phyloP scores from a whole-genome alignment of 2,329 filamentous ascomycete genomes.

The Chaetomium sp. region DNA sequence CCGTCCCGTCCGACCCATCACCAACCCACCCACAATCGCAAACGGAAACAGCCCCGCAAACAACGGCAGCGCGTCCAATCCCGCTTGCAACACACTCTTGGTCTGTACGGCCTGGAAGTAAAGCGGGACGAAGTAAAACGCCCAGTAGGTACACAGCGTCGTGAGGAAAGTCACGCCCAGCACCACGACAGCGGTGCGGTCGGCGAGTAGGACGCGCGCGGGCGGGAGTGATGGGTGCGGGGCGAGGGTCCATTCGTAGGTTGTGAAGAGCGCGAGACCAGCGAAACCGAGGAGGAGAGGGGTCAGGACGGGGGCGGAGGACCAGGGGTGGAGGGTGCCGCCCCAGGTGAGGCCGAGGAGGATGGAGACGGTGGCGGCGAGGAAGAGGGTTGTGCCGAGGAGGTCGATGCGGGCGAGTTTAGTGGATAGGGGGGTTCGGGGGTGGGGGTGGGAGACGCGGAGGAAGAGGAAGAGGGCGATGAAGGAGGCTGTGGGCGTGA shows the following conservation, averaged over 20 bases:
- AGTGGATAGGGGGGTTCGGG: background rate
- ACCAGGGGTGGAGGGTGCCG: constrained; percentile 17
- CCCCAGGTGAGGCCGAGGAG: constrained; percentile 21
- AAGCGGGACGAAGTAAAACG: constrained; percentile 35
- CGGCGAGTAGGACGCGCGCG: constrained; percentile 32
- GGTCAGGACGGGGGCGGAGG: constrained; percentile 20
- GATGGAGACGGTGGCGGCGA: constrained; percentile 8
- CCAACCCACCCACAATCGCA: constrained; percentile 24
- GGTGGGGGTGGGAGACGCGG: constrained; percentile 1
- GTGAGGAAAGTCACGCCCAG: constrained; percentile 32
- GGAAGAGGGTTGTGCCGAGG: constrained; percentile 7
- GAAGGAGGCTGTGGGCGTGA: background rate
- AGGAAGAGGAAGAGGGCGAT: constrained; percentile 9
- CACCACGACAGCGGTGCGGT: constrained; percentile 30
- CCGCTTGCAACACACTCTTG: constrained; percentile 24
- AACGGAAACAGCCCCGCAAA: constrained; percentile 16
- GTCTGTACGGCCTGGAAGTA: constrained; percentile 35
- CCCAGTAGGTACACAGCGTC: constrained; percentile 30
- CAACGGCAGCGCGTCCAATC: constrained; percentile 24
- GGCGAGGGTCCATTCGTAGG: constrained; percentile 12
- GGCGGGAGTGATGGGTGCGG: constrained; percentile 35
- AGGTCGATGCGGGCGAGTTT: constrained; percentile 16
- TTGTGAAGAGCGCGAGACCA: constrained; percentile 23
- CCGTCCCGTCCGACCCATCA: constrained; percentile 24
- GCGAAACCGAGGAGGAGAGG: constrained; percentile 33